Evolutionary conservation across 805 yeast genomes (phyloP), one percentile per base, ranked within the genome.

Genomic region (Yarrowia deformans): DNA sequence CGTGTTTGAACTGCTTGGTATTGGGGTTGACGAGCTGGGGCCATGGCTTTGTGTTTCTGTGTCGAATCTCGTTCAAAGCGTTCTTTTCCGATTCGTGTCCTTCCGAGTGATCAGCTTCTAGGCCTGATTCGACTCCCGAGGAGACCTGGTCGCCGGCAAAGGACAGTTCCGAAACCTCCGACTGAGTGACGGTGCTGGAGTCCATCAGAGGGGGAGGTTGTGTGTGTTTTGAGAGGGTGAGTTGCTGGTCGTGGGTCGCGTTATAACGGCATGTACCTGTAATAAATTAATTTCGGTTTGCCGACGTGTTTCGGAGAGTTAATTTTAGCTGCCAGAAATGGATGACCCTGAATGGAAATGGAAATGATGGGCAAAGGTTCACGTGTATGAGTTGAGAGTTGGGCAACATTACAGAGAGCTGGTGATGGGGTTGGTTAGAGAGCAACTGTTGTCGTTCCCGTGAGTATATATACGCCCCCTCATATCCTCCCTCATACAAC

Each of bases 101-200:
- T 8, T 60, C 66, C 3, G 66, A 48, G 56, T 49, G 45, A 16
- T 63, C 68, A 12, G 56, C 68, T 29, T 63, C 68, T 8, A 63
- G 68, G 8, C 68, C 68, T 2, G 68, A 48, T 49, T 63, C 68
- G 32, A 63, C 56, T 8, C 68, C 68, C 7, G 56, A 48, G 2
- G 68, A 63, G n/a, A 48, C 56, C 56, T 63, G 56, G 39, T 63
- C 68, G n/a, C 68, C 68, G 19, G 56, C 55, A 39, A 63, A 39
- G 6, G 68, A 63, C 46, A 63, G 68, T n/a, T 63, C 68, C 29
- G 68, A 63, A 14, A 60, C 52, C 42, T 60, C 66, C 52, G 66
- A 60, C 19, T 60, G 66, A 34, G 66, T 60, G 42, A 60, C 66
- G 50, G 66, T 60, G 46, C 66, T 60, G 14, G 66, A 60, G 42